Base-by-base conservation (phyloP, 2,329 filamentous ascomycete species). In the Orbilia brochopaga region DNA sequence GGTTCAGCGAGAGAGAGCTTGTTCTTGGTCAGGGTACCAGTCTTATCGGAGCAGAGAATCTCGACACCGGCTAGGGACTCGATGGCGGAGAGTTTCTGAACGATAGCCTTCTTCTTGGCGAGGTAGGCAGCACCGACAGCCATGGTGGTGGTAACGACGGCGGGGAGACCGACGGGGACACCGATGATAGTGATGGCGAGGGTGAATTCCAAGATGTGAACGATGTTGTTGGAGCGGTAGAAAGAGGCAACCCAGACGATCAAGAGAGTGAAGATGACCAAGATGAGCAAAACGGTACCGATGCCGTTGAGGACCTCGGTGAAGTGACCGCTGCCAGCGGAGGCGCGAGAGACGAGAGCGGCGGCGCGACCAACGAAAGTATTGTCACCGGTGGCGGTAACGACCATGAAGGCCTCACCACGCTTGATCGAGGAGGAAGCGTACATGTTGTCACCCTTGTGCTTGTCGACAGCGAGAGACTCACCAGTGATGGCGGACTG, bases 31-130 rank as follows among this genome's bases (percentile, higher is more conserved):
- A 96, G 82, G 69, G 91, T 96, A 82, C 91, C 91, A 30, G 91
- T 95, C 86, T 95, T 95, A 85, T 95, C 91, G 59, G 91, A 93
- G 85, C 91, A 95, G 65, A 96, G 89, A 80, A 96, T 94, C 82
- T 96, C 90, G 74, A 95, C 92, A 83, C 91, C 91, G 79, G 91
- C 91, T 75, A 96, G 85, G 24, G 91, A 95, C 83, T 96, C 91
- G 74, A 96, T 96, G 75, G 91, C 91, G 35, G 89, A 91, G 59
- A 96, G 87, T 84, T 93, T 95, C 83, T 95, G 91, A 75, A 96
- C 91, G 76, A 96, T 95, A 61, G 91, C 92, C 83, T 92, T 87
- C 85, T 93, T 92, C 85, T 92, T 92, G 78, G 91, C 91, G 69
- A 96, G 86, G 81, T 94, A 94, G 74, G 91, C 90, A 75, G 91